Evolutionary conservation across 208 protist species (phyloP).

Genomic region (Leishmania mexicana): DNA sequence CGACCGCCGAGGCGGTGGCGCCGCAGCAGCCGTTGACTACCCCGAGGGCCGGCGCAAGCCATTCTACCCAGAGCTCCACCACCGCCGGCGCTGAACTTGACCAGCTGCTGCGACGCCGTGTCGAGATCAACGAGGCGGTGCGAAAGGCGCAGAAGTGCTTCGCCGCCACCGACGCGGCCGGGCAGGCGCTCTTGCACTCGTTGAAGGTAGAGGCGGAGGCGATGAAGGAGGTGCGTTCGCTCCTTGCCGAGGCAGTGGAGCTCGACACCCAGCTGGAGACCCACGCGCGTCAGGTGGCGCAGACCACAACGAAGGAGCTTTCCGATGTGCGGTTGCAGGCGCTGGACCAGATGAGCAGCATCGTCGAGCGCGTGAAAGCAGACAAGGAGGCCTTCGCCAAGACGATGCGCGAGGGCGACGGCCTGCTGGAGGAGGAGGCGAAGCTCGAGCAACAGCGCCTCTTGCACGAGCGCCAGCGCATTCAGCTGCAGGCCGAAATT

Average conservation of each 20-base stretch:
- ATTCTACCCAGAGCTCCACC: neutral
- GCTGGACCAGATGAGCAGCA: slow-evolving; percentile 36
- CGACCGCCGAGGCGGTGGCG: neutral
- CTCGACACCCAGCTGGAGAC: slow-evolving; percentile 37
- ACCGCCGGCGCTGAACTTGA: slow-evolving; percentile 13
- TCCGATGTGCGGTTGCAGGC: slow-evolving; percentile 45
- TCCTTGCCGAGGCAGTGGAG: slow-evolving; percentile 35
- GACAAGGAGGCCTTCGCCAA: slow-evolving; percentile 43
- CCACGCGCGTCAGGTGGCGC: slow-evolving; percentile 35
- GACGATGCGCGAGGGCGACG: slow-evolving; percentile 44
- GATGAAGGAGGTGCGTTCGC: slow-evolving; percentile 21
- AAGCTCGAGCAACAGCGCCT: slow-evolving; percentile 63
- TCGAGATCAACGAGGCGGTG: slow-evolving; percentile 41
- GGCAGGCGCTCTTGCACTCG: slow-evolving; percentile 26
- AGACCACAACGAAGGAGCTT: slow-evolving; percentile 43
- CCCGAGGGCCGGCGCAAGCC: neutral
- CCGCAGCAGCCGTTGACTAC: neutral
- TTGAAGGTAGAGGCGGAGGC: slow-evolving; percentile 34
- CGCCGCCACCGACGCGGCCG: slow-evolving; percentile 41
- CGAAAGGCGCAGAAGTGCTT: slow-evolving; percentile 31
- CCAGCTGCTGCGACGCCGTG: slow-evolving; percentile 35
- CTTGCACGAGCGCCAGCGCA: slow-evolving; percentile 61
- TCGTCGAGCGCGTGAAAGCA: slow-evolving; percentile 36
- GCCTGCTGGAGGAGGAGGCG: slow-evolving; percentile 58
- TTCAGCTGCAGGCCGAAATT: slow-evolving; percentile 72